These are phyloP conservation scores for Mercurialis annua DNA, from an alignment of 345 rosid species.

Conservation along the genomic window DNA sequence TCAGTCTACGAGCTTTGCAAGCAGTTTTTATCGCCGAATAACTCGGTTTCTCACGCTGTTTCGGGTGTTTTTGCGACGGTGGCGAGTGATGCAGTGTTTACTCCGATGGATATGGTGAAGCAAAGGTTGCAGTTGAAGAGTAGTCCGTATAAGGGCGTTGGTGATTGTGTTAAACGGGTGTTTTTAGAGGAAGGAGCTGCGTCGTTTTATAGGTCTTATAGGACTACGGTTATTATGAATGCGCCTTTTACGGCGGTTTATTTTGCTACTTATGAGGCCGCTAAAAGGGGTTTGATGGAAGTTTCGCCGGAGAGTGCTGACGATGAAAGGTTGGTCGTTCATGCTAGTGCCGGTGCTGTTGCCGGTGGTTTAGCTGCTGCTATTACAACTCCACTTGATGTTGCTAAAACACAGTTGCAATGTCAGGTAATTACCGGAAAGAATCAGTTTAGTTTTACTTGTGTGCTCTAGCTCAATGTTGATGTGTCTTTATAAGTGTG, in stretches of 20 bases:
- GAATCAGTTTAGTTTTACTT: no score
- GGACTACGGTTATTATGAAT: constrained; percentile 29
- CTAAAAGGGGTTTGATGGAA: constrained; percentile 22
- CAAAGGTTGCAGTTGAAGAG: constrained; percentile 27
- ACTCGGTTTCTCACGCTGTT: constrained; percentile 16
- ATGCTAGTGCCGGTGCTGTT: constrained; percentile 29
- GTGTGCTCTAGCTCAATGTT: background rate
- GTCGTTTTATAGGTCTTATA: constrained; percentile 24
- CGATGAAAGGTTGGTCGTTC: constrained; percentile 22
- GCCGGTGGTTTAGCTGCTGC: constrained; percentile 31
- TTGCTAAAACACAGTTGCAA: constrained; percentile 29
- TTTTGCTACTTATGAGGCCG: constrained; percentile 28
- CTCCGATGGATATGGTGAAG: constrained; percentile 32
- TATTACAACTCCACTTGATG: constrained; percentile 29
- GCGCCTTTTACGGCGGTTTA: constrained; percentile 31
- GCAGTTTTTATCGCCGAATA: constrained; percentile 17
- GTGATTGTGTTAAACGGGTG: constrained; percentile 21
- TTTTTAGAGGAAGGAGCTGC: constrained; percentile 20
- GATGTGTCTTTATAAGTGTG: no score
- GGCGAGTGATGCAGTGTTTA: constrained; percentile 27
- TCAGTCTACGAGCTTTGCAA: constrained; percentile 26
- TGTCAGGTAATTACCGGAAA: constrained; percentile 29
- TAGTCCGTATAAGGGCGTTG: constrained; percentile 25
- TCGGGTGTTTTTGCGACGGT: constrained; percentile 29
- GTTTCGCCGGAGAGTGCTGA: constrained; percentile 16